These are phyloP conservation scores for Phialophora tarda DNA, from an alignment of 2,329 filamentous ascomycete species.

Conservation along the genomic window DNA sequence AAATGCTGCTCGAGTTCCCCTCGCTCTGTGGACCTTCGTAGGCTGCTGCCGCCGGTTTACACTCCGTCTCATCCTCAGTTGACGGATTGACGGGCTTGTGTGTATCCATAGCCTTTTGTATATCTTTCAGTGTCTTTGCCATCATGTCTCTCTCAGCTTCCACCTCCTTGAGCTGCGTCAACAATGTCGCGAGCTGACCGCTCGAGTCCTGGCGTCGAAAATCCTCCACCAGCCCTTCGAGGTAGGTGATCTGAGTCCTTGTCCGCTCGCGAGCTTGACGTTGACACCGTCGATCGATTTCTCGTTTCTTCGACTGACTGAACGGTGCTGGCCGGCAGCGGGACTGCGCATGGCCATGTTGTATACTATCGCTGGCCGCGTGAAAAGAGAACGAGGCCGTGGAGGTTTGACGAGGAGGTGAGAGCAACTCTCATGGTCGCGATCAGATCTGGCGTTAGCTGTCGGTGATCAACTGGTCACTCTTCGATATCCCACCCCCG, in stretches of 20 bases:
- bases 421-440: not conserved
- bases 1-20: slow-evolving; percentile 19
- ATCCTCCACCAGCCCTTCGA: slow-evolving; percentile 39
- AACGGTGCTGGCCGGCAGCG: slow-evolving; percentile 5
- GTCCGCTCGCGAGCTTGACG: slow-evolving; percentile 40
- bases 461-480: too few species aligned
- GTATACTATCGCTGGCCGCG: not conserved
- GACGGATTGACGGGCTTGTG: slow-evolving; percentile 18
- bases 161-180: slow-evolving; percentile 37
- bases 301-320: slow-evolving; percentile 36
- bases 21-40: slow-evolving; percentile 10
- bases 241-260: slow-evolving; percentile 38
- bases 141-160: slow-evolving; percentile 37
- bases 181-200: slow-evolving; percentile 35
- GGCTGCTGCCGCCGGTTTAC: not conserved
- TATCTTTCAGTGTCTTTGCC: slow-evolving; percentile 37
- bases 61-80: slow-evolving; percentile 17
- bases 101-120: slow-evolving; percentile 37
- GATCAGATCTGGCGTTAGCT: too few species aligned
- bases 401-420: not conserved
- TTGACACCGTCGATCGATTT: slow-evolving; percentile 40
- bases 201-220: slow-evolving; percentile 36
- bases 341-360: slow-evolving; percentile 23
- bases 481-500: too few species aligned
- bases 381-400: not conserved